A percentile compares a stretch with the other conserved stretches of the same genome.
Conservation (phyloP, 2,329 filamentous ascomycete genomes). For the Hymenoscyphus scutula region DNA sequence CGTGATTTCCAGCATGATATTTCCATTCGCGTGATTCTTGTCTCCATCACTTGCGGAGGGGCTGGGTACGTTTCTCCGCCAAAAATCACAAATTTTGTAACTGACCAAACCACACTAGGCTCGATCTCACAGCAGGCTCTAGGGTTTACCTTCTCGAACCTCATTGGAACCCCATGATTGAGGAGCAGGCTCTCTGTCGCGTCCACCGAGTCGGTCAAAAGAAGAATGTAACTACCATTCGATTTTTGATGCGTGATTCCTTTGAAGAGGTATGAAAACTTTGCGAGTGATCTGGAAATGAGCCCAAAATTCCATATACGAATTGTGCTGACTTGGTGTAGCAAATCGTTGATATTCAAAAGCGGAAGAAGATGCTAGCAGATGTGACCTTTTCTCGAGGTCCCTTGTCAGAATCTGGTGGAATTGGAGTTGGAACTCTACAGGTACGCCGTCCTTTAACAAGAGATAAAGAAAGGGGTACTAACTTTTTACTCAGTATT, state of each 20-base stretch:
- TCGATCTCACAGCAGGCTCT: conserved; percentile 26
- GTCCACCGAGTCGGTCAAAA: conserved; percentile 30
- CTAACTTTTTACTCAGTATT: conserved; percentile 3
- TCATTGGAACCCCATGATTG: conserved; percentile 36
- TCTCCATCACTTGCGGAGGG: conserved; percentile 8
- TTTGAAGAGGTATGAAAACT: conserved; percentile 27
- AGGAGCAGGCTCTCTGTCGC: conserved; percentile 33
- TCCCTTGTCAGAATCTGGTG: conserved; percentile 5
- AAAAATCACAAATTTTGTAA: not conserved
- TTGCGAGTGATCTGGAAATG: not conserved
- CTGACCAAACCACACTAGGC: too few species aligned
- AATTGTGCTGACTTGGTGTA: not conserved
- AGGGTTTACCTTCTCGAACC: conserved; percentile 32
- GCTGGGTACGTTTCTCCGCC: not conserved
- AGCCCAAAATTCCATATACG: not conserved
- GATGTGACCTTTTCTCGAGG: conserved; percentile 10
- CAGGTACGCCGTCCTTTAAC: not conserved
- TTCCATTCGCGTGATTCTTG: conserved; percentile 6
- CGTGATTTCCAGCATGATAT: not conserved
- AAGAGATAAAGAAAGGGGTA: not conserved
- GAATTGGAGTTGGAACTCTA: conserved; percentile 8
- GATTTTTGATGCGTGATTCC: conserved; percentile 32
- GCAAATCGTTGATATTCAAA: conserved; percentile 19
- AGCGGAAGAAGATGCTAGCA: conserved; percentile 17
- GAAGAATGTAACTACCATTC: conserved; percentile 26